phyloP scores from a whole-genome alignment of 2,329 filamentous ascomycete genomes.

The Fusarium torreyae region DNA sequence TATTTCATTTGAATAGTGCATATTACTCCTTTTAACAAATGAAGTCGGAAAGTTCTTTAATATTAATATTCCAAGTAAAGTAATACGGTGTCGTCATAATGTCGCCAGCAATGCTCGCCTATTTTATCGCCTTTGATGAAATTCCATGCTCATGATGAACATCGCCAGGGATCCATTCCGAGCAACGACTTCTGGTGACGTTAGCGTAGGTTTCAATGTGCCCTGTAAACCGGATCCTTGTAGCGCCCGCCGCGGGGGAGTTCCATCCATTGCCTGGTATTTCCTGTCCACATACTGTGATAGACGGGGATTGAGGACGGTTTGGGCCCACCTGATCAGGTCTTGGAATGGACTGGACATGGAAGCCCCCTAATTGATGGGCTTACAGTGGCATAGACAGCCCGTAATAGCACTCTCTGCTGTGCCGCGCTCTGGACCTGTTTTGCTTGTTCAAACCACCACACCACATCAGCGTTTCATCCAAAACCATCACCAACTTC shows the following conservation, averaged over 20 bases:
- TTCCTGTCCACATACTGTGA: conserved; percentile 4
- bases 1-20: conserved; percentile 4
- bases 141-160: conserved; percentile 16
- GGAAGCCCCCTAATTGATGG: neutral
- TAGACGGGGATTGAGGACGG: neutral
- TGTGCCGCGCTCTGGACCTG: conserved; percentile 23
- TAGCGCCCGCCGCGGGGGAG: conserved; percentile 26
- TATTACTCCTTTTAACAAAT: conserved; percentile 21
- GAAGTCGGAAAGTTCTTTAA: neutral
- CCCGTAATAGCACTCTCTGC: conserved; percentile 9
- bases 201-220: conserved; percentile 24
- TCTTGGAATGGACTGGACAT: neutral
- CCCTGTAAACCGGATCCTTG: conserved; percentile 16
- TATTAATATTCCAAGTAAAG: neutral
- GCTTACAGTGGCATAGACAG: conserved; percentile 7
- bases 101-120: conserved; percentile 5
- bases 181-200: conserved; percentile 8
- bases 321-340: neutral
- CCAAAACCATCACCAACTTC: conserved; percentile 36
- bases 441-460: conserved; percentile 34
- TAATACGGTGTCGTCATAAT: conserved; percentile 20
- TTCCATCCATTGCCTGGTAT: conserved; percentile 17
- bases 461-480: conserved; percentile 34
- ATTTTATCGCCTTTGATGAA: conserved; percentile 8
- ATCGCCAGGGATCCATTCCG: conserved; percentile 1